These are phyloP conservation scores for Cytidiella melzeri DNA, from an alignment of 768 basidiomycete species.

Conservation along the genomic window DNA sequence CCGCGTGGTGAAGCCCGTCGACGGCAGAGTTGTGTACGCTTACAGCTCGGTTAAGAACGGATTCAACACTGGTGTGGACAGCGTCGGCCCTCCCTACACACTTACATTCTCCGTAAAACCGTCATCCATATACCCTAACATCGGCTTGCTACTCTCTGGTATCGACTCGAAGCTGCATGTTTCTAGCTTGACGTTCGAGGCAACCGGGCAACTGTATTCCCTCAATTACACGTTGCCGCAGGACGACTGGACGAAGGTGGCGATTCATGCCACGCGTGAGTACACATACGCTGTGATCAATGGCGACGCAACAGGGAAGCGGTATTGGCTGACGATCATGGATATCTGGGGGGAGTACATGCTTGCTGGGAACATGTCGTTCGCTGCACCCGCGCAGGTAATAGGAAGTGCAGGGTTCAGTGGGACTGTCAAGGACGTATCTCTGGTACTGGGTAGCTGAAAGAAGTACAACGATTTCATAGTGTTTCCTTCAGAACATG, in stretches of 20 bases:
- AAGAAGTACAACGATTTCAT: too few species aligned
- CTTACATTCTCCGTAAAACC: slow-evolving; percentile 35
- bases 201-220: slow-evolving; percentile 32
- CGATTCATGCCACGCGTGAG: slow-evolving; percentile 32
- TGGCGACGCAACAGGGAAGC: slow-evolving; percentile 17
- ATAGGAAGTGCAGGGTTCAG: slow-evolving; percentile 31
- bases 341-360: slow-evolving; percentile 37
- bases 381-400: slow-evolving; percentile 33
- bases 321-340: slow-evolving; percentile 32
- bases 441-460: too few species aligned
- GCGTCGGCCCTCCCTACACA: slow-evolving; percentile 40
- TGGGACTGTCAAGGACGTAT: slow-evolving; percentile 28
- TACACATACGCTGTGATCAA: slow-evolving; percentile 30
- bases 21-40: slow-evolving; percentile 26
- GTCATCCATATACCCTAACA: slow-evolving; percentile 5
- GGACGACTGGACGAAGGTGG: slow-evolving; percentile 28
- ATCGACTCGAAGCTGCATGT: slow-evolving; percentile 31
- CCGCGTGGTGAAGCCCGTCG: slow-evolving; percentile 27
- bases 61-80: slow-evolving; percentile 27
- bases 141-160: slow-evolving; percentile 29
- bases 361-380: slow-evolving; percentile 36
- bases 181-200: slow-evolving; percentile 34
- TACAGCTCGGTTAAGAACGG: slow-evolving; percentile 12
- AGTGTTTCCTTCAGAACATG: too few species aligned
- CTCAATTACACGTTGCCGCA: slow-evolving; percentile 27